Percentiles rank a stretch among this genome's conserved stretches.
phyloP scores from a whole-genome alignment of 306 rosid genomes.

The Crotalaria pallida region DNA sequence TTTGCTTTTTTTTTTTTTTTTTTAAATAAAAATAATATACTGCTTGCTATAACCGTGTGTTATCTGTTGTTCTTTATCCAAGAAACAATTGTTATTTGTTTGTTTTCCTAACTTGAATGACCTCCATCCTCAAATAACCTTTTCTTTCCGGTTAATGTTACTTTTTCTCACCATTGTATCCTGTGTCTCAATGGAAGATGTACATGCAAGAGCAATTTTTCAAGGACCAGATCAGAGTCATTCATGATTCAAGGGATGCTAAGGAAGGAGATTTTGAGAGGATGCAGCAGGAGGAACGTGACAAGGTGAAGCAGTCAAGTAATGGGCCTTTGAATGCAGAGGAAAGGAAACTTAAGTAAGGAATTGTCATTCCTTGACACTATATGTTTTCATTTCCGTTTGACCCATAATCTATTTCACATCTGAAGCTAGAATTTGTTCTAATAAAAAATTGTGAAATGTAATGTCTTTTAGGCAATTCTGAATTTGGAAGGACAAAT shows the following conservation, averaged over 20 bases:
- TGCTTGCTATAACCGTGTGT: not conserved
- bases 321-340: constrained; percentile 34
- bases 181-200: constrained; percentile 43
- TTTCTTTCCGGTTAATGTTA: not conserved
- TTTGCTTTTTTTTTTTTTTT: not conserved
- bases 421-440: not conserved
- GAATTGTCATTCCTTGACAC: not conserved
- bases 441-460: not conserved
- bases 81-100: not conserved
- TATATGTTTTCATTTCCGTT: not conserved
- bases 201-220: constrained; percentile 57
- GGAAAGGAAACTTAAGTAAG: constrained; percentile 46
- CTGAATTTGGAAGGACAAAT: not conserved
- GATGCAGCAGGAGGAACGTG: constrained; percentile 72
- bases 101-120: not conserved
- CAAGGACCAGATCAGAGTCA: constrained; percentile 48
- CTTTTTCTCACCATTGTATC: not conserved
- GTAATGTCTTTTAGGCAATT: not conserved
- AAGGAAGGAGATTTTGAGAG: constrained; percentile 73
- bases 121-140: not conserved
- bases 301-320: constrained; percentile 56
- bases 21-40: too few relatives aligned
- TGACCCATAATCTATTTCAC: not conserved
- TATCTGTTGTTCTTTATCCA: not conserved
- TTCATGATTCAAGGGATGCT: constrained; percentile 45